Conservation (phyloP, 176 grass and related monocot species). For the Poa annua region DNA sequence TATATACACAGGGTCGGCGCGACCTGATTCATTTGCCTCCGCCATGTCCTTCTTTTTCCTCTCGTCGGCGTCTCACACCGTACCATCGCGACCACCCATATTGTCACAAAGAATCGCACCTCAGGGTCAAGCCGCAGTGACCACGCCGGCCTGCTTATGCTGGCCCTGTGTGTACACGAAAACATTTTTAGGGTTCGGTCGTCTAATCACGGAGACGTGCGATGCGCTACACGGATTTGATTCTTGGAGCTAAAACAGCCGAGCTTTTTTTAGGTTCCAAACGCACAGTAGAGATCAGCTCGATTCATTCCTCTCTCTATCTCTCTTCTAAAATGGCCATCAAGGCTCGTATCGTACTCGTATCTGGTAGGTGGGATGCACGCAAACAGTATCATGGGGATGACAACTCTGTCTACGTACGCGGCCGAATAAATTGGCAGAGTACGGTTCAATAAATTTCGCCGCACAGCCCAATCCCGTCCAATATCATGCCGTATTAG, state of each 20-base stretch:
- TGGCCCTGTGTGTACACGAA: no score
- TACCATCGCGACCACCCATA: no score
- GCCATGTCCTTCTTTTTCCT: no score
- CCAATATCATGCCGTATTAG: background rate
- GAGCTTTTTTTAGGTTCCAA: background rate
- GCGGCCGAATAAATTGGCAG: background rate
- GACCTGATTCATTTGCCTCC: no score
- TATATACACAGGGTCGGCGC: no score
- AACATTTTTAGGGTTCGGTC: background rate
- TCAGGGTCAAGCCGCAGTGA: no score
- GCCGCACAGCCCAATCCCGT: background rate
- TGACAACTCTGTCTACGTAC: background rate
- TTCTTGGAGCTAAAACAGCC: background rate
- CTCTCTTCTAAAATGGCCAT: background rate
- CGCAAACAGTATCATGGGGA: background rate
- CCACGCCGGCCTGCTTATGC: no score
- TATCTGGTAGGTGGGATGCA: constrained; percentile 4
- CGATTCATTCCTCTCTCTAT: background rate
- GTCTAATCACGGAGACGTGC: background rate
- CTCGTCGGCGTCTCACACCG: no score
- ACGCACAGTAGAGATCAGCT: background rate
- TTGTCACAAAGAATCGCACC: no score
- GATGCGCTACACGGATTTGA: background rate
- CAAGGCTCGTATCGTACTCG: background rate
- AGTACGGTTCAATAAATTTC: background rate